These are phyloP conservation scores for Gastrolobium villosum DNA, from an alignment of 306 rosid genomes.

Conservation along the genomic window DNA sequence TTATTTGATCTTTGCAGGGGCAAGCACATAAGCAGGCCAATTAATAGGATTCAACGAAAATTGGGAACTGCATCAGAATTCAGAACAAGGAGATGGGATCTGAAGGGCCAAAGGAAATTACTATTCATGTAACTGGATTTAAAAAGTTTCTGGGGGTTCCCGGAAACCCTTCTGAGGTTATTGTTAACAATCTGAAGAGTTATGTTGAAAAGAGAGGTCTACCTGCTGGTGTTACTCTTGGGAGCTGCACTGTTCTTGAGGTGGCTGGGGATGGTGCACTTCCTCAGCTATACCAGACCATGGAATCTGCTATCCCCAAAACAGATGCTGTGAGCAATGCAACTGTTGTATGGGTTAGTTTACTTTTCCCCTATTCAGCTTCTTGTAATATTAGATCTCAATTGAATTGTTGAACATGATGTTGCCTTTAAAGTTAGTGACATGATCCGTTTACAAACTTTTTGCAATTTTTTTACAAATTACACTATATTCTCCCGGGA, in stretches of 20 bases:
- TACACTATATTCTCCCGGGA: too few relatives aligned
- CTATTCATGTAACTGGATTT: conserved; percentile 85
- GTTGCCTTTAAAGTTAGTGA: conserved; percentile 2
- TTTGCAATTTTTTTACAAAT: too few relatives aligned
- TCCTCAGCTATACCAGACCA: conserved; percentile 58
- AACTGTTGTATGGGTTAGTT: conserved; percentile 86
- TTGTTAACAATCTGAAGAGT: conserved; percentile 68
- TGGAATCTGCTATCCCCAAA: conserved; percentile 66
- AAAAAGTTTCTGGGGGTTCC: conserved; percentile 85
- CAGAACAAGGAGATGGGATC: conserved; percentile 79
- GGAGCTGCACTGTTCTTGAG: conserved; percentile 80
- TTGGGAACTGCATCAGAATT: conserved; percentile 75
- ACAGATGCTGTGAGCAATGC: conserved; percentile 48
- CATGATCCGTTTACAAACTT: too few relatives aligned
- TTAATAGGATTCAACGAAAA: conserved; percentile 44
- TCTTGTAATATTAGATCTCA: background rate
- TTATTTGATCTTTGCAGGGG: conserved; percentile 36
- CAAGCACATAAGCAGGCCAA: conserved; percentile 13
- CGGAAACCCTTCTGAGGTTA: conserved; percentile 79
- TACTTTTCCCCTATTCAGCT: conserved; percentile 23
- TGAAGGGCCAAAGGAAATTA: conserved; percentile 76
- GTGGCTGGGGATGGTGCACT: conserved; percentile 78
- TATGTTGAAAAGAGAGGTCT: conserved; percentile 74
- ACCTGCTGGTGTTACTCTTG: conserved; percentile 78
- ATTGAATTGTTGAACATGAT: background rate